Conservation (phyloP, 768 basidiomycete genomes). For the Kondoa malvinella region DNA sequence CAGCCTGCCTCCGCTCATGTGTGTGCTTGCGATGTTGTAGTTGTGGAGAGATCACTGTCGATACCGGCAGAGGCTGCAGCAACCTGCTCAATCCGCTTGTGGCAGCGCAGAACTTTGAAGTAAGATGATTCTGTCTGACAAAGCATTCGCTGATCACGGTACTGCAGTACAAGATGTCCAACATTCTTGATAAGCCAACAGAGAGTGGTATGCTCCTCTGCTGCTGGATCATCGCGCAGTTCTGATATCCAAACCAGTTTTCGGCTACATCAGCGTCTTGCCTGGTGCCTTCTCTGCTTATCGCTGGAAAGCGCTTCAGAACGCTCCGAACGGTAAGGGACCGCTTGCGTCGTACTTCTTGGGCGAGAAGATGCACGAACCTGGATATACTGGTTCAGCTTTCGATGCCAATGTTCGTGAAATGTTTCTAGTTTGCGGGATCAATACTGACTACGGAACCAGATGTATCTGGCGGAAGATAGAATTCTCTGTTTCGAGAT, state of each 20-base stretch:
- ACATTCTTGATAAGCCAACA: slow-evolving; percentile 27
- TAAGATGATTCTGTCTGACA: slow-evolving; percentile 37
- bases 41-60: slow-evolving; percentile 58
- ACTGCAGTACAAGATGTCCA: slow-evolving; percentile 15
- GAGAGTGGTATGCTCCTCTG: too few relatives aligned
- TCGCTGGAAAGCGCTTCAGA: slow-evolving; percentile 64
- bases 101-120: slow-evolving; percentile 91
- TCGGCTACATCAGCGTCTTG: slow-evolving; percentile 87
- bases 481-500: slow-evolving; percentile 88
- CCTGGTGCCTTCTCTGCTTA: slow-evolving; percentile 64
- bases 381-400: slow-evolving; percentile 35
- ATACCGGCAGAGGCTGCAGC: slow-evolving; percentile 46
- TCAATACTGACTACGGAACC: too few relatives aligned
- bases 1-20: too few relatives aligned
- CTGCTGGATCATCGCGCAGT: slow-evolving; percentile 33
- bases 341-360: slow-evolving; percentile 91
- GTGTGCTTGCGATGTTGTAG: too few relatives aligned
- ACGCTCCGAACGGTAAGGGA: slow-evolving; percentile 63
- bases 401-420: slow-evolving; percentile 58
- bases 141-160: slow-evolving; percentile 29
- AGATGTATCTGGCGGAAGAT: slow-evolving; percentile 58
- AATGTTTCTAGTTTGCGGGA: too few relatives aligned
- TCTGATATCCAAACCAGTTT: slow-evolving; percentile 45
- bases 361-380: slow-evolving; percentile 56
- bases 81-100: slow-evolving; percentile 53